A percentile compares a stretch with the other conserved stretches of the same genome.
Conservation (phyloP, 495 filamentous ascomycete genomes). For the Penicillium cinerascens region DNA sequence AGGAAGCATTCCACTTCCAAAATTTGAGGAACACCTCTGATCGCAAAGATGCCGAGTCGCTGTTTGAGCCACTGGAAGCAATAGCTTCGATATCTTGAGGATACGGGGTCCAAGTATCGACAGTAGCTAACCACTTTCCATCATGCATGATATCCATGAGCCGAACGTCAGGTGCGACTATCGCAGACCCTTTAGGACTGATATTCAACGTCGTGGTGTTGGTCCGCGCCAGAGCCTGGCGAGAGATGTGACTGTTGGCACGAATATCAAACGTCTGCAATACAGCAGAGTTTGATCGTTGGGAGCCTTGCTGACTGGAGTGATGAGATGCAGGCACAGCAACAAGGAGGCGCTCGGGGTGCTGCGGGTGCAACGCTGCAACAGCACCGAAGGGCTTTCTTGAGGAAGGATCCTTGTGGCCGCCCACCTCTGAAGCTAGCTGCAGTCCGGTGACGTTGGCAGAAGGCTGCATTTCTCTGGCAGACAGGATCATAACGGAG, state of each 20-base stretch:
- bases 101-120: constrained; percentile 84
- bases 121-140: constrained; percentile 85
- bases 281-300: constrained; percentile 45
- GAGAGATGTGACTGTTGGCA: constrained; percentile 65
- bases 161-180: constrained; percentile 71
- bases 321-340: constrained; percentile 52
- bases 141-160: constrained; percentile 69
- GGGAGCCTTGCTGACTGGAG: constrained; percentile 26
- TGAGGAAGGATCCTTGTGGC: constrained; percentile 20
- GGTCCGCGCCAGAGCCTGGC: constrained; percentile 84
- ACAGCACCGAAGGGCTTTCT: constrained; percentile 11
- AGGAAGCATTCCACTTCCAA: constrained; percentile 71
- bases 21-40: constrained; percentile 84
- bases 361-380: constrained; percentile 49
- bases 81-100: constrained; percentile 56
- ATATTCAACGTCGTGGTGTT: constrained; percentile 78
- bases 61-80: constrained; percentile 37
- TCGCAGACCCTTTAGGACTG: constrained; percentile 60
- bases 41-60: constrained; percentile 13
- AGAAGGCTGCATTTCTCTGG: constrained; percentile 77
- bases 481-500: constrained; percentile 81
- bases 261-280: constrained; percentile 82
- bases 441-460: constrained; percentile 82
- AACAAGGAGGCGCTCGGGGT: constrained; percentile 57
- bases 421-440: constrained; percentile 30